These are phyloP conservation scores for Dendryphion nanum DNA, from an alignment of 2,329 filamentous ascomycete genomes.

Conservation along the genomic window DNA sequence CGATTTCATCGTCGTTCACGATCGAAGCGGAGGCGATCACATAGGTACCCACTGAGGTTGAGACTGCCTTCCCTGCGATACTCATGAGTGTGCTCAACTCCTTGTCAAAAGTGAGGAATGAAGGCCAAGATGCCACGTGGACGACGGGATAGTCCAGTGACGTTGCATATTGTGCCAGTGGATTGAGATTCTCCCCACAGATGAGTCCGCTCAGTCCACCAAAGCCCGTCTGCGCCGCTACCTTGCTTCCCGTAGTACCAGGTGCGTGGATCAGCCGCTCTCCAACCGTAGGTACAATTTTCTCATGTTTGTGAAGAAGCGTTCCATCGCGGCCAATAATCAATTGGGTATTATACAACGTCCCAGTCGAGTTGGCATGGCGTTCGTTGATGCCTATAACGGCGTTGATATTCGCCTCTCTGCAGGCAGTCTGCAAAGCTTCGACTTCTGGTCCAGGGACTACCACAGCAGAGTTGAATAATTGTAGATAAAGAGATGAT, in stretches of 20 bases:
- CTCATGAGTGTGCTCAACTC: background rate
- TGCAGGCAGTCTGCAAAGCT: background rate
- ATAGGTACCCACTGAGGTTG: background rate
- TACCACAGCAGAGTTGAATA: background rate
- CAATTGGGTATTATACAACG: background rate
- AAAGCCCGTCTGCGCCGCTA: background rate
- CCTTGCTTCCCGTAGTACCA: background rate
- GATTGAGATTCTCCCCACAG: background rate
- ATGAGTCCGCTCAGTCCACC: background rate
- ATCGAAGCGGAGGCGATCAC: background rate
- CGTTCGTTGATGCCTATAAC: background rate
- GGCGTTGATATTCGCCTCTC: background rate
- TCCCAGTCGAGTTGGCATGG: background rate
- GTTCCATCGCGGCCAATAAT: background rate
- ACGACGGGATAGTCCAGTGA: background rate
- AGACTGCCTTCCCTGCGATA: background rate
- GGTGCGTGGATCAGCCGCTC: background rate
- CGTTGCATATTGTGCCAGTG: background rate
- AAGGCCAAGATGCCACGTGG: background rate
- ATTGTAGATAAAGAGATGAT: background rate
- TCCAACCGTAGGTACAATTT: background rate
- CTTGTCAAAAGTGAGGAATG: background rate
- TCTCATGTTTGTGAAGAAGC: background rate
- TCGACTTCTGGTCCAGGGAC: background rate
- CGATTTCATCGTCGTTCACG: background rate